Evolutionary conservation across 192 early-diverging fungal genomes (phyloP).

Genomic region (Backusella tarrabulga): DNA sequence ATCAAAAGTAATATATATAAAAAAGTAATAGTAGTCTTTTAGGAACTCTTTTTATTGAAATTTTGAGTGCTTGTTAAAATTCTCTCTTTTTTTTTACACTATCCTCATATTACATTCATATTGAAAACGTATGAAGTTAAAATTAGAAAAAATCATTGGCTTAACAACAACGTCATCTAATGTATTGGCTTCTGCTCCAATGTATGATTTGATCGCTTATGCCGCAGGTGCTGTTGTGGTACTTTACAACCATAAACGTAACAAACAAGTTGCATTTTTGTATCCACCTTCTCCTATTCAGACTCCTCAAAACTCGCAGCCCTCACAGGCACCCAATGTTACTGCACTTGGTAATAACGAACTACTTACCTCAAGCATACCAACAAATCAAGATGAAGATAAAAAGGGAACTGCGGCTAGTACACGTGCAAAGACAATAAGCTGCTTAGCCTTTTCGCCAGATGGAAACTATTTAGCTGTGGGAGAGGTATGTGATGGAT

Average conservation of each 20-base stretch:
- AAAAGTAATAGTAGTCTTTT: constrained; percentile 5
- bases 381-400: constrained; percentile 10
- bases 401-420: constrained; percentile 30
- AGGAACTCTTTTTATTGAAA: background rate
- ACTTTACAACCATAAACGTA: constrained; percentile 69
- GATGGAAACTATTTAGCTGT: constrained; percentile 72
- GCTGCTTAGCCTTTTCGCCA: constrained; percentile 70
- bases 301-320: background rate
- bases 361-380: background rate
- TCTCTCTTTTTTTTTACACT: background rate
- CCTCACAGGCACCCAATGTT: constrained; percentile 1
- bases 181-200: constrained; percentile 51
- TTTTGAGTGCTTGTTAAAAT: background rate
- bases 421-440: constrained; percentile 59
- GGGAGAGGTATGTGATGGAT: constrained; percentile 59
- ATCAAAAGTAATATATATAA: constrained; percentile 15
- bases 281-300: constrained; percentile 29
- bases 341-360: constrained; percentile 3
- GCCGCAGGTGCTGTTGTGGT: constrained; percentile 73
- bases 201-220: constrained; percentile 64
- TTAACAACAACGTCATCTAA: constrained; percentile 54
- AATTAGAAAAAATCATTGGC: constrained; percentile 67
- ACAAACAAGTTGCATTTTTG: constrained; percentile 64
- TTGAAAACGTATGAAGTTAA: constrained; percentile 38
- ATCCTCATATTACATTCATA: background rate